Evolutionary conservation across 1,284 basidiomycete genomes (phyloP).

Genomic region (Meripilus lineatus): DNA sequence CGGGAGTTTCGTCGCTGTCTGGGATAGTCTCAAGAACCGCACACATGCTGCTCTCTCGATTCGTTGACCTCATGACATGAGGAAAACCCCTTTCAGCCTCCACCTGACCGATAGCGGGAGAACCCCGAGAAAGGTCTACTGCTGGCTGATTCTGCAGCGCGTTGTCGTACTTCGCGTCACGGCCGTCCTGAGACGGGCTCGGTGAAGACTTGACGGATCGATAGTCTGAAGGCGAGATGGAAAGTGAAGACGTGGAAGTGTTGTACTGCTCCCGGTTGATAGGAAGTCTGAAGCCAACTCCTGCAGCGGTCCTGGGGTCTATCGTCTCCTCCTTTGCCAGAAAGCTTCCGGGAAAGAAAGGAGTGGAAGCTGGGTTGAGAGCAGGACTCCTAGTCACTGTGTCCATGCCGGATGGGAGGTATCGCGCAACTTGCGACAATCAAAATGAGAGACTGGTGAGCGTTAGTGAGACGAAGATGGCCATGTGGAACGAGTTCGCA

Average conservation of each 20-base stretch:
- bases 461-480: constrained; percentile 12
- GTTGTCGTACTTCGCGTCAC: constrained; percentile 24
- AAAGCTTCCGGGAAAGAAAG: constrained; percentile 71
- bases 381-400: constrained; percentile 68
- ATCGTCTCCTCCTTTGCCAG: constrained; percentile 48
- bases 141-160: constrained; percentile 25
- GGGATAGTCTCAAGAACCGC: constrained; percentile 48
- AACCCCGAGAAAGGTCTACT: constrained; percentile 36
- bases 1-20: constrained; percentile 47
- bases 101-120: constrained; percentile 41
- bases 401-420: constrained; percentile 25
- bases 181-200: constrained; percentile 43
- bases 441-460: constrained; percentile 22
- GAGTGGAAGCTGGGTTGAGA: constrained; percentile 75
- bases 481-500: constrained; percentile 9
- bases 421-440: constrained; percentile 15
- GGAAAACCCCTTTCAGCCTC: constrained; percentile 43
- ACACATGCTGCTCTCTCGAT: constrained; percentile 46
- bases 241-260: constrained; percentile 49
- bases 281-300: constrained; percentile 41
- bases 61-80: constrained; percentile 30
- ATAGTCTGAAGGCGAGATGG: constrained; percentile 57
- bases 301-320: constrained; percentile 27
- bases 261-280: constrained; percentile 49
- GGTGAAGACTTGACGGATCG: constrained; percentile 68